Conservation (phyloP, 2,329 filamentous ascomycete genomes). For the Microdochium nivale region DNA sequence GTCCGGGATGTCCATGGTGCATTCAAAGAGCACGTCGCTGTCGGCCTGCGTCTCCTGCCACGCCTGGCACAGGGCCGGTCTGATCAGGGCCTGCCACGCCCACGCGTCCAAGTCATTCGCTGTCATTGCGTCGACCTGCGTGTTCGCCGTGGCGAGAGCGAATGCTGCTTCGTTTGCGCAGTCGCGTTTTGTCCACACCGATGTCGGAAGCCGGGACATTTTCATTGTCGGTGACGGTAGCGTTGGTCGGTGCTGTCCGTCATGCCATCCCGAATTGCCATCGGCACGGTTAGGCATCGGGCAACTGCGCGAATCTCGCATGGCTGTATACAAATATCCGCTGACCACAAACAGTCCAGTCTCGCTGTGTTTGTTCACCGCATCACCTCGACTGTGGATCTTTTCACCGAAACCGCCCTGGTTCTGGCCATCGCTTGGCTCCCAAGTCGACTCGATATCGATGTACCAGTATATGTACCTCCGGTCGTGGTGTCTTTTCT, state of each 20-base stretch:
- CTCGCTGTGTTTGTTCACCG: background rate
- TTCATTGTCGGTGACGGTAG: background rate
- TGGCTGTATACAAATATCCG: background rate
- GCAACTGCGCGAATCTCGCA: background rate
- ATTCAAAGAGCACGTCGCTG: background rate
- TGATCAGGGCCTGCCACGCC: background rate
- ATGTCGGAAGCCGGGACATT: background rate
- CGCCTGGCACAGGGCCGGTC: background rate
- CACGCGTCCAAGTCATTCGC: background rate
- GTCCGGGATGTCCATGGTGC: background rate
- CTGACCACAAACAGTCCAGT: background rate
- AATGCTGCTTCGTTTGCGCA: background rate
- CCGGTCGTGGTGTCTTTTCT: background rate
- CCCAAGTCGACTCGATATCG: background rate
- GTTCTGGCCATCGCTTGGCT: background rate
- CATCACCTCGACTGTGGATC: background rate
- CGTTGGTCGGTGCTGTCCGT: background rate
- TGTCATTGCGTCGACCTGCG: background rate
- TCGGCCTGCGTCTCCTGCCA: background rate
- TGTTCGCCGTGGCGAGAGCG: background rate
- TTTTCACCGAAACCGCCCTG: too few species aligned
- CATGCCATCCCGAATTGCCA: background rate
- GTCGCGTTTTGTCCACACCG: background rate
- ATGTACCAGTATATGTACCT: background rate
- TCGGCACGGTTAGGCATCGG: background rate